phyloP scores from a whole-genome alignment of 2,329 filamentous ascomycete species.

The Pyricularia grisea region DNA sequence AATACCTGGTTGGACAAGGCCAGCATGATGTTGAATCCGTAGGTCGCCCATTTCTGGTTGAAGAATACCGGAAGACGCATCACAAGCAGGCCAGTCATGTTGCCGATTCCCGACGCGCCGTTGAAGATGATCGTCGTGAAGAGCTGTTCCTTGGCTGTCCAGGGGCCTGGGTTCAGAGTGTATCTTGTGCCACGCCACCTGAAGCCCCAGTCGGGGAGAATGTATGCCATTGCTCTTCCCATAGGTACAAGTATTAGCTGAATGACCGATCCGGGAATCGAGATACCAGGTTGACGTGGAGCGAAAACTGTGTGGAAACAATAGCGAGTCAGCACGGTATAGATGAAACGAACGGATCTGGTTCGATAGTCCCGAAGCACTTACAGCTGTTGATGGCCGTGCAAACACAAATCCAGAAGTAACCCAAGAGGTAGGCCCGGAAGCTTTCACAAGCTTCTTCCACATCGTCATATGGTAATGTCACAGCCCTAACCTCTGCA shows the following conservation, averaged over 20 bases:
- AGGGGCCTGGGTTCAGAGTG: slow-evolving; percentile 30
- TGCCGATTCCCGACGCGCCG: slow-evolving; percentile 24
- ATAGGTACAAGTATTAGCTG: slow-evolving; percentile 34
- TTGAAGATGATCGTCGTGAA: slow-evolving; percentile 30
- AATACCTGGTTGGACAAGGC: slow-evolving; percentile 31
- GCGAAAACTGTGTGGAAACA: slow-evolving; percentile 26
- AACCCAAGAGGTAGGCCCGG: slow-evolving; percentile 31
- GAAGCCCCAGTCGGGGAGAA: slow-evolving; percentile 20
- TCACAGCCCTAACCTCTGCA: slow-evolving; percentile 30
- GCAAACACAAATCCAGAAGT: slow-evolving; percentile 26
- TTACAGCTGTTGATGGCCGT: slow-evolving; percentile 27
- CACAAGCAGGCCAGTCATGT: slow-evolving; percentile 24
- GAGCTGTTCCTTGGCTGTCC: slow-evolving; percentile 33
- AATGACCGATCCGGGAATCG: slow-evolving; percentile 22
- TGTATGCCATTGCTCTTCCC: slow-evolving; percentile 26
- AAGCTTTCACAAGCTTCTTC: slow-evolving; percentile 28
- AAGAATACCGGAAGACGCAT: slow-evolving; percentile 28
- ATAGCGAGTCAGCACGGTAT: slow-evolving; percentile 3
- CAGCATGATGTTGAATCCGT: slow-evolving; percentile 31
- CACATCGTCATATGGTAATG: slow-evolving; percentile 24
- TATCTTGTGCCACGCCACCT: slow-evolving; percentile 14
- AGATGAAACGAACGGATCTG: not conserved
- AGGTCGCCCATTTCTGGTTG: slow-evolving; percentile 26
- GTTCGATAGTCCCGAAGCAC: not conserved
- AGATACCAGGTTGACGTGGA: slow-evolving; percentile 14